phyloP scores from a whole-genome alignment of 2,329 filamentous ascomycete genomes.

The Allantophomopsis cytisporea region DNA sequence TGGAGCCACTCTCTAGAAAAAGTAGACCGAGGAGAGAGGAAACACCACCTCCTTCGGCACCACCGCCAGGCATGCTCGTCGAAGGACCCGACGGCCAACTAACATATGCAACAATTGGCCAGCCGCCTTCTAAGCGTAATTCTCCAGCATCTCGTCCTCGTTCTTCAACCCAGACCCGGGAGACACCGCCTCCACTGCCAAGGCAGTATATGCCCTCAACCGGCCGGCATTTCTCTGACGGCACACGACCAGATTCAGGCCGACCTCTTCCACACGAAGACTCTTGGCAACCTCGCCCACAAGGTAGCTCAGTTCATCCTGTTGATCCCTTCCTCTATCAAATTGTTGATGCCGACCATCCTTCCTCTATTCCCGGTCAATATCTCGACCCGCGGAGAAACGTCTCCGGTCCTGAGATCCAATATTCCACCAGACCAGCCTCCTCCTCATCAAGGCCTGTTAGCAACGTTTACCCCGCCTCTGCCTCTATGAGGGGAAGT shows the following conservation, averaged over 20 bases:
- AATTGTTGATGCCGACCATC: conserved; percentile 11
- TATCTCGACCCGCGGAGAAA: conserved; percentile 17
- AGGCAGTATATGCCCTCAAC: conserved; percentile 5
- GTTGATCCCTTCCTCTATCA: conserved; percentile 24
- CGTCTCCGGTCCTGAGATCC: conserved; percentile 20
- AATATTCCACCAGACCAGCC: conserved; percentile 11
- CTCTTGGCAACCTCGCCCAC: conserved; percentile 23
- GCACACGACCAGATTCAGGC: conserved; percentile 13
- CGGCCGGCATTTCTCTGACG: conserved; percentile 14
- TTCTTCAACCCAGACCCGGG: conserved; percentile 7
- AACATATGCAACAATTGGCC: conserved; percentile 28
- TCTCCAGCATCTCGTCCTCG: conserved; percentile 18
- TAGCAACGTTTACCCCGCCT: conserved; percentile 6
- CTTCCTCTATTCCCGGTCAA: conserved; percentile 14
- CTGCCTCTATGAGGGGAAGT: not conserved
- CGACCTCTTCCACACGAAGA: conserved; percentile 33
- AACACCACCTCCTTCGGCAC: conserved; percentile 12
- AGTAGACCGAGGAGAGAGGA: conserved; percentile 19
- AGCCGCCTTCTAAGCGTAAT: conserved; percentile 18
- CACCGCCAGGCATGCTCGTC: conserved; percentile 29
- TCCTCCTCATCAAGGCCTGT: not conserved
- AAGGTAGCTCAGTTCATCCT: conserved; percentile 14
- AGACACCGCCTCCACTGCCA: conserved; percentile 8
- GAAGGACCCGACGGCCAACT: conserved; percentile 30
- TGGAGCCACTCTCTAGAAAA: conserved; percentile 16